These are phyloP conservation scores for Cucurbita ficifolia DNA, from an alignment of 306 rosid genomes.

Conservation along the genomic window DNA sequence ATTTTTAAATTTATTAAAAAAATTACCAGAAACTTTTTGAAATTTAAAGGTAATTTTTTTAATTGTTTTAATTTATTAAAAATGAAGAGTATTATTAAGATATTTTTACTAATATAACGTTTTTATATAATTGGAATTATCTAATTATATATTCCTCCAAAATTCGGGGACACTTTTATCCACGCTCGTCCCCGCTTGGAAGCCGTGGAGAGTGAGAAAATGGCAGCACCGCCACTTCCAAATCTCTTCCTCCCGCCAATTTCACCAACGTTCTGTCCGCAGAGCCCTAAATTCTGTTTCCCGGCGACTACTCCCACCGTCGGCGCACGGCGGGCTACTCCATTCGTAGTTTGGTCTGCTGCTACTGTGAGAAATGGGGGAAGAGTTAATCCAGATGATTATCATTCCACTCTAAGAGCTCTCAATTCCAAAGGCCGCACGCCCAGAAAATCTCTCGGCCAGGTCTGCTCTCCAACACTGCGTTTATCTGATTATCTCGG, in stretches of 20 bases:
- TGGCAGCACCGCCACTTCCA: constrained; percentile 18
- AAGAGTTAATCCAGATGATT: constrained; percentile 36
- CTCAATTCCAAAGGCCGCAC: constrained; percentile 78
- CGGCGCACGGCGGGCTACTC: constrained; percentile 8
- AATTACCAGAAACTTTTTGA: too few species aligned
- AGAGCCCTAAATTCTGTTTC: constrained; percentile 6
- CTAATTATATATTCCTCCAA: too few species aligned
- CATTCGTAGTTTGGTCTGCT: constrained; percentile 16
- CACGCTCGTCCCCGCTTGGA: not conserved
- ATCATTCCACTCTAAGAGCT: constrained; percentile 60
- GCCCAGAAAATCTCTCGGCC: constrained; percentile 83
- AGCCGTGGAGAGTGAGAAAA: not conserved
- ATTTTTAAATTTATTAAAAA: too few species aligned
- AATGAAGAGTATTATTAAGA: too few species aligned
- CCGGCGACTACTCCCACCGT: constrained; percentile 6
- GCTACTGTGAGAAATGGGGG: constrained; percentile 14
- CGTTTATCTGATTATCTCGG: not conserved
- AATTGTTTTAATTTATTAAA: too few species aligned
- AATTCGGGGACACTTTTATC: not conserved
- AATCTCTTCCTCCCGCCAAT: constrained; percentile 46
- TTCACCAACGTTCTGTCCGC: constrained; percentile 1
- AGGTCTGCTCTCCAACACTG: constrained; percentile 26
- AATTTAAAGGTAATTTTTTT: too few species aligned
- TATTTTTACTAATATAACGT: too few species aligned
- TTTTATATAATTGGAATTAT: too few species aligned